Base-by-base conservation (phyloP, 306 rosid species). In the Lablab purpureus region DNA sequence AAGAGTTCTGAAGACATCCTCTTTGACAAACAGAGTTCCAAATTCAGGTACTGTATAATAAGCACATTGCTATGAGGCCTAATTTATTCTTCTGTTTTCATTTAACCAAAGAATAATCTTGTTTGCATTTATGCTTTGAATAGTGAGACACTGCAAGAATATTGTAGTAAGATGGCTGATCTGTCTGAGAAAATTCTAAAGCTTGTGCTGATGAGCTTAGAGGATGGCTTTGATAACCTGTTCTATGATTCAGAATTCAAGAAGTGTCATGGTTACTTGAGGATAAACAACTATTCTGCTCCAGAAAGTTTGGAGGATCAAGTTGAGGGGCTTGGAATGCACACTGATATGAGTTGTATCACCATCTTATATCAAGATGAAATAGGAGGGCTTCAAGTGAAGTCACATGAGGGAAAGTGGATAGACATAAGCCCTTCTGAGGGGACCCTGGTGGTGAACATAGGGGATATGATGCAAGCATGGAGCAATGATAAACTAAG, bases 301-400 rank as follows among this genome's bases (percentile, higher is more conserved):
- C 97, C 88, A 66, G 86, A 86, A 60, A 71, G 10, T 28, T n/a
- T 77, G 41, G 87, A 83, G 22, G 86, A 79, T 22, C 84, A 87
- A 71, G 82, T 88, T 50, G 99, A 95, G 30, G 98, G 99, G n/a
- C 98, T 95, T 8, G 99, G 99, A 13, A 93, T 87, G 92, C 99
- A 91, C 69, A 95, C 98, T 17, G 99, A 95, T 21, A 95, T 92
- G 99, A 95, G 99, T 74, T 93, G 98, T 32, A 81, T 95, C 2
- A 95, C 99, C 5, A 84, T 93, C 45, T 76, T 93, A 40, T 90
- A 89, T 65, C 99, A 93, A 87, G 99, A 93, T 65, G 87, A 90
- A 84, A 86, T 82, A 18, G 98, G 98, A 50, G 99, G 98, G 71
- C 97, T 95, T 81, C 97, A 95, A 47, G 92, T 93, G 78, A 91